Evolutionary conservation across 371 early-diverging fungal genomes (phyloP), one percentile per base, ranked within the genome.

Genomic region (Lichtheimia ornata): DNA sequence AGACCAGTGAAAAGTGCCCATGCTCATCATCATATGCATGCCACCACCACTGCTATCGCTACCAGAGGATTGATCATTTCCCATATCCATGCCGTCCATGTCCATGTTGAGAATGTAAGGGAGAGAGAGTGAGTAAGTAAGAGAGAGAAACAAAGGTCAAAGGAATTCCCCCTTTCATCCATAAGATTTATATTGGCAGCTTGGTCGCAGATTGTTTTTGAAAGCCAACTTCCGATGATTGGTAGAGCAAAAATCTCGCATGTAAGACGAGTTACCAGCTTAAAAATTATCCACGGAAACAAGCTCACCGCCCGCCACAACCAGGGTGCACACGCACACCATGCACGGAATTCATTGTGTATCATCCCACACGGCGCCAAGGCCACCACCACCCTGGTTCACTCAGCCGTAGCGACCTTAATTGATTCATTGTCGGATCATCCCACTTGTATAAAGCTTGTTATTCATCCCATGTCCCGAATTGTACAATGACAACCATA

Each of bases 1-100:
- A 5, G 67, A 47, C 81, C 81, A 81, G 49, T 81, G 81, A 49
- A 77, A 81, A 11, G 72, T 71, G 5, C 81, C 81, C 81, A 81
- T 81, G 17, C 56, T 40, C 67, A 72, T 75, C 24, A 17, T 55
- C 56, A 57, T 63, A 12, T 40, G 50, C 69, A 68, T 71, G 53
- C 59, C 24, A 30, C 44, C 41, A 27, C 28, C 28, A 42, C 43
- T 47, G 55, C 55, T 53, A 42, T 28, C 54, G 55, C 55, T 53
- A 42, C 40, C 45, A 17, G 9, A 14, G 35, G 35, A 35, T 35
- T 35, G 35, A 35, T 35, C 35, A 35, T 35, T 35, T 6, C 35
- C 35, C 35, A 35, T 35, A 35, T 35, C 35, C 35, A 35, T 50
- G 35, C 50, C 30, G 42, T 50, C 51, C 50, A 27, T 50, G 42